Base-by-base conservation (phyloP, 2,329 filamentous ascomycete species). In the Kalmusia sp. region DNA sequence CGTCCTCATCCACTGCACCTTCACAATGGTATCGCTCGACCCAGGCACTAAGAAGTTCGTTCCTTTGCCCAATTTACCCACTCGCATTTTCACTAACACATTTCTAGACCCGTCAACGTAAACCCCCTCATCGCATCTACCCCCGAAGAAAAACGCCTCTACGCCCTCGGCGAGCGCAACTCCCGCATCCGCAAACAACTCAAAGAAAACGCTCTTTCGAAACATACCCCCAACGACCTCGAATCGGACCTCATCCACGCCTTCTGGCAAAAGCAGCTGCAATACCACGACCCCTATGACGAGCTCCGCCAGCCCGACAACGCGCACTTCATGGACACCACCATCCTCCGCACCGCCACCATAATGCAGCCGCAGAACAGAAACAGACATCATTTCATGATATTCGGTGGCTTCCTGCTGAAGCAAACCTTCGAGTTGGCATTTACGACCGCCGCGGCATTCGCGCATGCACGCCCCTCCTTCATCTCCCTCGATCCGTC, bases 351-450 rank as follows among this genome's bases (percentile, higher is more conserved):
- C 63, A 86, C 87, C 2, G 87, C 88, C 9, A 84, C 82, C 62
- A 90, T 92, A 59, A 91, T 91, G 88, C 88, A 91, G 68, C 89
- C 89, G 0, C 87, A 89, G 70, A 84, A 87, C 69, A 82, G 87
- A 41, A 88, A 88, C 70, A 75, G 86, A 2, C 87, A 91, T 71
- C 86, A 89, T 64, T 89, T 89, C 71, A 90, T 91, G 88, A 90
- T 92, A 49, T 92, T 91, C 64, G 89, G 89, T 46, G 89, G 89
- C 12, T 91, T 88, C 68, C 81, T 91, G 9, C 79, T 92, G 9
- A 89, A 90, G 67, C 86, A 89, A 65, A 89, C 87, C 0, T 91
- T 91, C 63, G 89, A 92, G 73, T 80, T 91, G 6, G 88, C 89
- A 1, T 92, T 91, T 74, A 90, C 87, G 70, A 89, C 87, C 65